These are phyloP conservation scores for Salvia miltiorrhiza DNA, from an alignment of 257 asterid species.

Conservation along the genomic window DNA sequence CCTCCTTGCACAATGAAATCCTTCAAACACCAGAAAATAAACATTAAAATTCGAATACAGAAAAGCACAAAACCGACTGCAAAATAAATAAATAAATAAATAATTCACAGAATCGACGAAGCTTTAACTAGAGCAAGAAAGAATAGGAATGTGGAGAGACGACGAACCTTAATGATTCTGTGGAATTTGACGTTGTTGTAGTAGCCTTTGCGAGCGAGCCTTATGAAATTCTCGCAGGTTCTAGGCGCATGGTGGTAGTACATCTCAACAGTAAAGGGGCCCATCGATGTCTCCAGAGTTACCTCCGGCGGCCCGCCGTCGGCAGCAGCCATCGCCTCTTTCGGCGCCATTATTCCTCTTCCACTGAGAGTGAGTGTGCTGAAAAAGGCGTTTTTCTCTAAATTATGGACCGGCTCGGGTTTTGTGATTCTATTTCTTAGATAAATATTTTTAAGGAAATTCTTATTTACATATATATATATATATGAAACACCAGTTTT, in stretches of 20 bases:
- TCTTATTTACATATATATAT: no score
- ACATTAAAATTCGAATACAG: not conserved
- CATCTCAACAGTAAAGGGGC: constrained; percentile 87
- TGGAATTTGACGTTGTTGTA: constrained; percentile 87
- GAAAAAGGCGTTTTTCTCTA: no score
- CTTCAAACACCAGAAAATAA: constrained; percentile 31
- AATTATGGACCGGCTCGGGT: constrained; percentile 1
- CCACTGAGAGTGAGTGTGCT: not conserved
- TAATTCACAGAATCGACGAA: not conserved
- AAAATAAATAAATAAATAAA: not conserved
- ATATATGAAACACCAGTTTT: no score
- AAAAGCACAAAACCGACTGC: not conserved
- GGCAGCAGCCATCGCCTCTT: constrained; percentile 40
- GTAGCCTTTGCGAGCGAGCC: constrained; percentile 92
- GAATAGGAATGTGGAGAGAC: not conserved
- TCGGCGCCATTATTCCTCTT: constrained; percentile 26
- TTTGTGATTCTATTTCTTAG: not conserved
- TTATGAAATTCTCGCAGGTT: constrained; percentile 88
- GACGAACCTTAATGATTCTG: constrained; percentile 74
- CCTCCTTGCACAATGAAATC: constrained; percentile 97
- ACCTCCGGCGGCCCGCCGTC: constrained; percentile 94
- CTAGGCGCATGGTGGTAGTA: constrained; percentile 89
- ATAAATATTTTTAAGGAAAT: no score
- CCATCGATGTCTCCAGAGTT: constrained; percentile 95
- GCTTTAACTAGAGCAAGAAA: not conserved